A percentile compares a stretch with the other conserved stretches of the same genome.
phyloP scores from a whole-genome alignment of 345 rosid species.

The Eucalyptus marginata region DNA sequence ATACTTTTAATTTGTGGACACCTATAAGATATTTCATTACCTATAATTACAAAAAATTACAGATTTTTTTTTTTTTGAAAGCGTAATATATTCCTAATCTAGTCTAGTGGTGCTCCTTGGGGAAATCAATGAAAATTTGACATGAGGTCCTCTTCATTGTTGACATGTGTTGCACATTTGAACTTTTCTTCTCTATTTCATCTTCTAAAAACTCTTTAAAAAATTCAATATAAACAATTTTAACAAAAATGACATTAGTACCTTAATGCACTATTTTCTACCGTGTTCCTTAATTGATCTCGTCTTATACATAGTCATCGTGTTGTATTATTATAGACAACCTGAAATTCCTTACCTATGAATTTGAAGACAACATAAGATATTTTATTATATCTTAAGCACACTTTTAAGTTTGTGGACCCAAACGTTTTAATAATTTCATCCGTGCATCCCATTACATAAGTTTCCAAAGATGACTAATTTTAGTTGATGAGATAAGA shows the following conservation, averaged over 20 bases:
- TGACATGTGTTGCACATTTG: fast-evolving
- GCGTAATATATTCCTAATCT: too few relatives aligned
- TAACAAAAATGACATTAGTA: not conserved
- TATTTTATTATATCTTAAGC: not conserved
- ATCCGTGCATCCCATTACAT: not conserved
- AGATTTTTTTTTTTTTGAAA: too few relatives aligned
- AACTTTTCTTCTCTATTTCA: not conserved
- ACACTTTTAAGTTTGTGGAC: not conserved
- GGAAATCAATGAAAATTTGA: too few relatives aligned
- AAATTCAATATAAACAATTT: not conserved
- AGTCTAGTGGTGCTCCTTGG: too few relatives aligned
- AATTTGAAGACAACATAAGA: not conserved
- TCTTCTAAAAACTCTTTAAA: not conserved
- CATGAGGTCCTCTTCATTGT: not conserved
- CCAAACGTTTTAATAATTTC: not conserved
- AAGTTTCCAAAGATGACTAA: not conserved
- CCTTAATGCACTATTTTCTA: not conserved
- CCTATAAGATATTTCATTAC: too few relatives aligned
- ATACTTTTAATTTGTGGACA: too few relatives aligned
- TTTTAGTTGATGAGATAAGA: not conserved
- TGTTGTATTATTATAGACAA: not conserved
- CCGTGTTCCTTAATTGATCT: not conserved
- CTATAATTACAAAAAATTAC: too few relatives aligned
- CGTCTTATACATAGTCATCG: not conserved
- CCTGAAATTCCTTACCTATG: not conserved